Evolutionary conservation across 2,329 filamentous ascomycete genomes (phyloP).

Genomic region (Aspergillus tamarii): DNA sequence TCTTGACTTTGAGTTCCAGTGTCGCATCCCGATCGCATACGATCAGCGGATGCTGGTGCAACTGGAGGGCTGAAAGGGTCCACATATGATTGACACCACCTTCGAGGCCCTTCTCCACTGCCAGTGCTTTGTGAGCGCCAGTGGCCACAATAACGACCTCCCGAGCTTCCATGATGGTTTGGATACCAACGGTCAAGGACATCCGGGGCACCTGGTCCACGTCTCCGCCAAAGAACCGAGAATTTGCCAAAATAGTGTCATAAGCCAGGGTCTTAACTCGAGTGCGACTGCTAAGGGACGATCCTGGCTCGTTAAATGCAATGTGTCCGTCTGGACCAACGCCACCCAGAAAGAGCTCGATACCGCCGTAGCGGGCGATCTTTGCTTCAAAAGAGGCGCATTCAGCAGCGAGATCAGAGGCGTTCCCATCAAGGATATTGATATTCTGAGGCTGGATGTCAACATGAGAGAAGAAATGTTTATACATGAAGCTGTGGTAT

Average conservation of each 20-base stretch:
- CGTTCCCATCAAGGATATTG: constrained; percentile 82
- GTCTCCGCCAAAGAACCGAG: constrained; percentile 79
- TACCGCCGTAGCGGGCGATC: constrained; percentile 74
- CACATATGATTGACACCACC: constrained; percentile 88
- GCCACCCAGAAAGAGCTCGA: constrained; percentile 82
- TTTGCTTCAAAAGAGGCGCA: constrained; percentile 78
- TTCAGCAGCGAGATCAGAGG: constrained; percentile 72
- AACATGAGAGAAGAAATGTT: constrained; percentile 84
- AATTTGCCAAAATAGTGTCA: constrained; percentile 84
- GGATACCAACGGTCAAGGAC: constrained; percentile 82
- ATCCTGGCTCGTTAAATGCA: constrained; percentile 88
- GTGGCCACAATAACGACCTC: constrained; percentile 84
- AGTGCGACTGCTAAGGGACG: constrained; percentile 74
- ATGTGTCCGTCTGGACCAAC: constrained; percentile 88
- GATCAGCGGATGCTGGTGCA: constrained; percentile 80
- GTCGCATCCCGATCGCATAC: constrained; percentile 82
- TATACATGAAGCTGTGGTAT: constrained; percentile 94
- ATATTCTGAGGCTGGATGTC: constrained; percentile 81
- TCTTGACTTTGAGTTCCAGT: constrained; percentile 73
- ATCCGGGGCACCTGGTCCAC: constrained; percentile 74
- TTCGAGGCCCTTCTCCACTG: constrained; percentile 79
- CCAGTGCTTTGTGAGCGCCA: constrained; percentile 78
- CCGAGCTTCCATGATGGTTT: constrained; percentile 77
- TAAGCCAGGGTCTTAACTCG: constrained; percentile 85
- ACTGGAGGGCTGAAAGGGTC: constrained; percentile 79